Base-by-base conservation (phyloP, 78 protist species). In the Polysphondylium violaceum region DNA sequence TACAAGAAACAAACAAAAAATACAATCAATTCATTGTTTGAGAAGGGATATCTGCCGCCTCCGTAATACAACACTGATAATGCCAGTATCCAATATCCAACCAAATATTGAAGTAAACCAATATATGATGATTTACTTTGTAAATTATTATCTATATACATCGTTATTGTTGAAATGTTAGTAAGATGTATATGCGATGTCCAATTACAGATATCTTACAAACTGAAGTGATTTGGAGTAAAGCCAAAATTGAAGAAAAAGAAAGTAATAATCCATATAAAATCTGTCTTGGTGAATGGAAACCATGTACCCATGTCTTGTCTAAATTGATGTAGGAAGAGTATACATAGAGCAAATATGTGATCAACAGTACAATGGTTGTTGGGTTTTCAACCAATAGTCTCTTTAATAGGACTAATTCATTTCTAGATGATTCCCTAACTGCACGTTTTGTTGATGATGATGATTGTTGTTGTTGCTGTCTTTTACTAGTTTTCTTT, bases 281-380 rank as follows among this genome's bases (percentile, higher is more conserved):
- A 14, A 83, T 83, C 59, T 83, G 91, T 69, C 91, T 67, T 35
- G 31, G 1, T 5, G 91, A 55, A 58, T 83, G 91, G 38, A 36
- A 83, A 41, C 91, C 91, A 55, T 69, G 27, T 6, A 71, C 44
- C 77, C 79, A 83, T 14, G 91, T 83, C 14, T 23, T 44, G 11
- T 58, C 58, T 0, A 83, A 33, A 59, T 58, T 83, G 41, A 63
- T 21, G 44, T 50, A 67, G 2, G 78, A 51, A 12, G 61, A 35
- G 5, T 21, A 60, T n/a, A 50, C 17, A 61, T 69, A 83, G 0
- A 40, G 14, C 36, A 38, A 43, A 83, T 83, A 83, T 21, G 43
- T 5, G 19, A 56, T 56, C 8, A 74, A 23, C 2, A 74, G 33
- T 56, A 74, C 51, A 38, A 56, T 0, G 2, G 83, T 33, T 29